Base-by-base conservation (phyloP, 192 early-diverging fungal genomes). In the Cladochytrium replicatum region DNA sequence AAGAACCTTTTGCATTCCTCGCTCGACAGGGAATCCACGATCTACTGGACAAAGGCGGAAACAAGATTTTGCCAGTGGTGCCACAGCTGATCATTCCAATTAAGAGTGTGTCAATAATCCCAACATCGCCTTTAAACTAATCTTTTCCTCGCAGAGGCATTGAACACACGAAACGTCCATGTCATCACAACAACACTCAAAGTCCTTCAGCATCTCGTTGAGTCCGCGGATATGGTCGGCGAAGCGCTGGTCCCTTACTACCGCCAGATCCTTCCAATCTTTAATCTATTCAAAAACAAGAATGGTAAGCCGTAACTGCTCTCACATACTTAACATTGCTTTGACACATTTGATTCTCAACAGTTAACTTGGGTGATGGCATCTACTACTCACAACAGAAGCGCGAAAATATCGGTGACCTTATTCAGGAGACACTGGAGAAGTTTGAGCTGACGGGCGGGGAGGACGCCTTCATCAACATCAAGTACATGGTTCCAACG, bases 391-490 rank as follows among this genome's bases (percentile, higher is more conserved):
- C 69, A 31, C 77, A 79, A 48, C 77, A 79, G 63, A 79, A 79
- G 56, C 53, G 77, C 25, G 77, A 79, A 47, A 79, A 79, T 57
- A 79, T 79, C 59, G 77, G 77, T 9, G 77, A 79, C 55, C 54
- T 79, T 32, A 79, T 79, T 46, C 73, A 79, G 51, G 77, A 79
- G 44, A 79, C 77, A 8, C 58, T 79, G 9, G 77, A 79, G 43
- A 79, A 79, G 55, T 79, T 79, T 66, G 77, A 79, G 55, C 48
- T 79, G 31, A 72, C 70, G 0, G 77, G 77, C 17, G 77, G 77
- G 15, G 77, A 79, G 51, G 77, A 79, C 47, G 77, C 77, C n/a
- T 79, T 79, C 62, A 79, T 79, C 58, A 79, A 79, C 56, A 79
- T 79, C 65, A 79, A 79, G 55, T 79, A 79, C 55, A 79, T 79